Evolutionary conservation across 2,329 filamentous ascomycete genomes (phyloP), one percentile per base, ranked within the genome.

Genomic region (Fusarium sp.): DNA sequence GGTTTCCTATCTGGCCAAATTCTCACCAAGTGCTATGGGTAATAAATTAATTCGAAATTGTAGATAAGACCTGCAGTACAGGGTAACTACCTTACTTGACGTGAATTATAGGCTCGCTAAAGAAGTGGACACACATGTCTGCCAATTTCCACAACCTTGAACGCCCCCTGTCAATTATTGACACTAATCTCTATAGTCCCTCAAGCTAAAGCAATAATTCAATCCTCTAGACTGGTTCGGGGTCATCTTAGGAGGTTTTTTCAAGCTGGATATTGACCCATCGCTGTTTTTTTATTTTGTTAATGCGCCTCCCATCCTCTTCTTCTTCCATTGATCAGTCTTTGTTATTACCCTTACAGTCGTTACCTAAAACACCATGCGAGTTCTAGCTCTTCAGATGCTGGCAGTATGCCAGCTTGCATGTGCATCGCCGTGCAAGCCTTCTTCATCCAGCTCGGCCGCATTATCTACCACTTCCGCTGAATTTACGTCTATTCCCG

Each of bases 171-270:
- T 31, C 10, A 13, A 18, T 7, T 31, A n/a, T 9, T 31, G 45
- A 22, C 45, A n/a, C 10, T 48, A 48, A 0, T 7, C 20, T 13
- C 15, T 9, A 9, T 31, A 31, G 6, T 3, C 2, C 22, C 2
- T 9, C 1, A 31, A 48, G 28, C 11, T 18, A 31, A 48, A 31
- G 0, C 28, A 48, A 48, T 48, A 31, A 28, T 48, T 13, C 7
- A 31, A 31, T n/a, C 31, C 14, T n/a, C 28, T 31, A 7, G 15
- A n/a, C 28, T 14, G 6, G 6, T 3, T 30, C 0, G 3, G 2
- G 14, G 4, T 16, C 0, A 13, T 18, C 28, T 12, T 3, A n/a
- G 28, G 20, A 13, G 28, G 22, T 5, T 0, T 13, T 30, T 13
- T n/a, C 10, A n/a, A 26, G 42, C 10, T 13, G 7, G 20, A 44